These are phyloP conservation scores for Cornus florida DNA, from an alignment of 148 eudicot species.

Conservation along the genomic window DNA sequence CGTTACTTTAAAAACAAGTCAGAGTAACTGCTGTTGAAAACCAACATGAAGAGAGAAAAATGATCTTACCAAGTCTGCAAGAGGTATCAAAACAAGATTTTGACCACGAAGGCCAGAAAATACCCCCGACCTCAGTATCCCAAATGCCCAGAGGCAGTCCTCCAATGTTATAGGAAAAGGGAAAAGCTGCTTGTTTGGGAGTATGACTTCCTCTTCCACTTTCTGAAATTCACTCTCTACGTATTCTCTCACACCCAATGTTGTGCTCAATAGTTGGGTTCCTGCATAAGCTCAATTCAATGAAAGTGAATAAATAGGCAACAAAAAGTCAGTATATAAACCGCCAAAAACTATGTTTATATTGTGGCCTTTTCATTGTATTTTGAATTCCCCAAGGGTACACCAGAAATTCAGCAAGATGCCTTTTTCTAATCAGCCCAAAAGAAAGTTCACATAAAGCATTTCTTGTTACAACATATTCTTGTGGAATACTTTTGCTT, in stretches of 20 bases:
- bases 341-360: background rate
- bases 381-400: too few species aligned
- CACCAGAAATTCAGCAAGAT: background rate
- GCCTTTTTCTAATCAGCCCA: background rate
- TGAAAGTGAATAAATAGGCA: conserved; percentile 2
- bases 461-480: background rate
- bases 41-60: background rate
- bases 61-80: conserved; percentile 80
- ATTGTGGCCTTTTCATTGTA: background rate
- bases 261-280: conserved; percentile 85
- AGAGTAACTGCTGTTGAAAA: background rate
- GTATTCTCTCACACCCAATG: conserved; percentile 81
- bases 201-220: conserved; percentile 66
- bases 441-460: background rate
- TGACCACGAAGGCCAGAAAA: conserved; percentile 86
- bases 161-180: conserved; percentile 65
- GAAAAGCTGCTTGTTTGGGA: conserved; percentile 70
- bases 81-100: conserved; percentile 81
- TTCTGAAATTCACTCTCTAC: conserved; percentile 74
- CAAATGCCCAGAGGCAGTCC: conserved; percentile 97
- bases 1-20: background rate
- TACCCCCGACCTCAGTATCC: conserved; percentile 90
- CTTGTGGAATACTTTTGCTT: background rate
- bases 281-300: conserved; percentile 45
- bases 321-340: background rate